These are phyloP conservation scores for Candida sojae DNA, from an alignment of 1,139 yeast species.

Conservation along the genomic window DNA sequence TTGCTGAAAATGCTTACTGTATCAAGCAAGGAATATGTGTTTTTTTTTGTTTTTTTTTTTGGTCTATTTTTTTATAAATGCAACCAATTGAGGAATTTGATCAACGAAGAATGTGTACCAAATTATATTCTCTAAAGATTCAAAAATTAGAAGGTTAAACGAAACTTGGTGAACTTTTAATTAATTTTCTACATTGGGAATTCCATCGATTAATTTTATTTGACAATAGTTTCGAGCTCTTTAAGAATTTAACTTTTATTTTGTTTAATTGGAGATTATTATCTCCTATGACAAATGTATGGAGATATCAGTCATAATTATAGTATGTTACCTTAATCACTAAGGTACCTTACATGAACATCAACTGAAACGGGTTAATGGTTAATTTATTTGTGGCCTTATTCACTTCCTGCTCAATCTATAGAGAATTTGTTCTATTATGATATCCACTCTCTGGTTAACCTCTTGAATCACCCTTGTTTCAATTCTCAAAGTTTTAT, in stretches of 20 bases:
- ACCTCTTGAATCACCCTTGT: not conserved
- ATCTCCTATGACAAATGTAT: no score
- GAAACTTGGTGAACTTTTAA: not conserved
- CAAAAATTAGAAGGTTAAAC: not conserved
- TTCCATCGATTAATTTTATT: not conserved
- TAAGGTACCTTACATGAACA: not conserved
- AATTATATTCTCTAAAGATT: not conserved
- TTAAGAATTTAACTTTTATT: not conserved
- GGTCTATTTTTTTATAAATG: not conserved
- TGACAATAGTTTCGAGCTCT: no score
- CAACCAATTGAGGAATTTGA: not conserved
- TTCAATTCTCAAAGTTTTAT: not conserved
- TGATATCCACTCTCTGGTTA: not conserved
- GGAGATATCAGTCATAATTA: no score
- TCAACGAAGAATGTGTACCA: not conserved
- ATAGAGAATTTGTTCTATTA: not conserved
- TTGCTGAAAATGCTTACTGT: no score
- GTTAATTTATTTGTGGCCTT: no score
- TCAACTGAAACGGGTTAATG: not conserved
- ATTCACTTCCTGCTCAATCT: not conserved
- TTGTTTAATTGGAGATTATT: no score
- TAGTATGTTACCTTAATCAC: not conserved
- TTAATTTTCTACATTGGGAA: constrained; percentile 1
- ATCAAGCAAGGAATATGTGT: no score
- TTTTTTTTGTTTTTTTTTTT: no score